Evolutionary conservation across 768 basidiomycete species (phyloP).

Genomic region (Leucosporidium scottii): DNA sequence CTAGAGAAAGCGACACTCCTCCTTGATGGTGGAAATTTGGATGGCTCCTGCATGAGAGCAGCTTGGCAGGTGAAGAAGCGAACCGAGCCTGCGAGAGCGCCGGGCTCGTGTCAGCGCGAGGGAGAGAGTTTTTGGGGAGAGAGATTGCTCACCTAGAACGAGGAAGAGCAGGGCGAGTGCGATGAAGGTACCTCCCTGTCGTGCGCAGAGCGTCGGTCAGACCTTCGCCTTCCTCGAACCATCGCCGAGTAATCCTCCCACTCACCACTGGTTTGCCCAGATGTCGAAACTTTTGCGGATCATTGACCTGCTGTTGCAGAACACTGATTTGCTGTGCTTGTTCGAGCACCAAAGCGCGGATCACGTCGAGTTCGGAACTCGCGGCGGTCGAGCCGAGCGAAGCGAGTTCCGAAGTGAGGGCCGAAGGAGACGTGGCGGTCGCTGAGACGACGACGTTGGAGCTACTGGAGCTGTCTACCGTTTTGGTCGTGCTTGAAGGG

Average conservation of each 20-base stretch:
- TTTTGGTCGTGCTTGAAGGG: background rate
- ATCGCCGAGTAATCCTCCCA: background rate
- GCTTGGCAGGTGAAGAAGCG: slow-evolving; percentile 18
- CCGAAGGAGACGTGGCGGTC: no score
- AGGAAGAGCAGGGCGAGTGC: slow-evolving; percentile 20
- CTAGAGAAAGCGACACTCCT: slow-evolving; percentile 10
- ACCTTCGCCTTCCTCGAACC: background rate
- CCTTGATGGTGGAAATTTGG: slow-evolving; percentile 24
- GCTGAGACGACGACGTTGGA: no score
- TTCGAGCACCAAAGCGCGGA: no score
- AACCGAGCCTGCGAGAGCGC: slow-evolving; percentile 1
- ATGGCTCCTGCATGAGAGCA: slow-evolving; percentile 17
- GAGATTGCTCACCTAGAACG: slow-evolving; percentile 7
- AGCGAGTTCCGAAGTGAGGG: no score
- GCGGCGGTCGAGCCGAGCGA: no score
- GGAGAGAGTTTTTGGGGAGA: background rate
- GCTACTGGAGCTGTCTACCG: no score
- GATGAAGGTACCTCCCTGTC: slow-evolving; percentile 20
- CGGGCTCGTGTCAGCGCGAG: background rate
- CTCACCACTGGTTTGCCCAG: slow-evolving; percentile 21
- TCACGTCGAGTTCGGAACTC: no score
- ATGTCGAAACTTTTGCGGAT: slow-evolving; percentile 10
- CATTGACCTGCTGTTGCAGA: no score
- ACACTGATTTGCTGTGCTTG: no score
- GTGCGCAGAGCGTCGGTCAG: background rate